These are phyloP conservation scores for Cocos nucifera DNA, from an alignment of 176 grass and related monocot genomes.

Conservation along the genomic window DNA sequence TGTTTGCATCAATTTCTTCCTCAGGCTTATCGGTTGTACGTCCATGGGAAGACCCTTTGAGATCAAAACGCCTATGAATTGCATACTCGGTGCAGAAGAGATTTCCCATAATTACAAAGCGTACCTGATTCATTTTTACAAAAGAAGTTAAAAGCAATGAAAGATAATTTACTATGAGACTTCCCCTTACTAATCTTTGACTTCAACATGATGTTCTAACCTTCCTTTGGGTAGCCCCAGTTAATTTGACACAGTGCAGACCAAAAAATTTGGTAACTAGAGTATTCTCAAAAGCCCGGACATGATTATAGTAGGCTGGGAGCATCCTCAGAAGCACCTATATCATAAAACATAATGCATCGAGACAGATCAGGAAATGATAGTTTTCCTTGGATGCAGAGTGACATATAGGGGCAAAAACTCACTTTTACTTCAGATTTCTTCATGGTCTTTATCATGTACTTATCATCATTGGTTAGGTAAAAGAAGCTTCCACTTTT, in stretches of 20 bases:
- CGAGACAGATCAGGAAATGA: neutral
- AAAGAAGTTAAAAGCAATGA: no score
- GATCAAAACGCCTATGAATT: conserved; percentile 65
- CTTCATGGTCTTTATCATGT: conserved; percentile 93
- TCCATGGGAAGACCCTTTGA: conserved; percentile 81
- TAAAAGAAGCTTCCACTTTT: conserved; percentile 92
- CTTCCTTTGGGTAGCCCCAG: conserved; percentile 74
- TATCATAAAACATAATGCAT: neutral
- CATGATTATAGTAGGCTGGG: conserved; percentile 76
- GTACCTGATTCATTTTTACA: conserved; percentile 31
- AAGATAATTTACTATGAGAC: no score
- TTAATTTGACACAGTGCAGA: conserved; percentile 70
- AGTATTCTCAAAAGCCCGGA: conserved; percentile 46
- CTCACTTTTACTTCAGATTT: conserved; percentile 75
- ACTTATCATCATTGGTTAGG: conserved; percentile 66
- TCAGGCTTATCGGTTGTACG: conserved; percentile 72
- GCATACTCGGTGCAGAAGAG: conserved; percentile 49
- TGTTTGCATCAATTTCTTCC: conserved; percentile 63
- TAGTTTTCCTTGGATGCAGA: neutral
- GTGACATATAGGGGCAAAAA: neutral
- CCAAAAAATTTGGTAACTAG: conserved; percentile 79
- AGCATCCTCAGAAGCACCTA: conserved; percentile 90
- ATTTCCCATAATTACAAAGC: conserved; percentile 90
- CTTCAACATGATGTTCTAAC: conserved; percentile 20
- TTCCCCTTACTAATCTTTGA: no score